A percentile compares a stretch with the other conserved stretches of the same genome.
Conservation (phyloP, 257 asterid species). For the Vinca minor region DNA sequence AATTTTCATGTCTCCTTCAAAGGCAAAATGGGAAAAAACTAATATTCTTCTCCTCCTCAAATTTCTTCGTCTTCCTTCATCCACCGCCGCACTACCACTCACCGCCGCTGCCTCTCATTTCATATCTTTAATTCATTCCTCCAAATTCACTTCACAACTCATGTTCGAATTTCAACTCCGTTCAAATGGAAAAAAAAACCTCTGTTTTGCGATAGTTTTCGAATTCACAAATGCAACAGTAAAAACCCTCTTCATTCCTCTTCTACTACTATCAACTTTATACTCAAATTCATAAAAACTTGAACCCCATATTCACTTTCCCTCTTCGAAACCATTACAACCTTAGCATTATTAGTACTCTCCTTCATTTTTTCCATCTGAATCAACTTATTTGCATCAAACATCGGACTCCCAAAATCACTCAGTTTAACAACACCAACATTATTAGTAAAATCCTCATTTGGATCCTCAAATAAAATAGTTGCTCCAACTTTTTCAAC, state of each 20-base stretch:
- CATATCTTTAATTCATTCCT: no score
- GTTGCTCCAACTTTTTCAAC: constrained; percentile 94
- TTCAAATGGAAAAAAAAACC: no score
- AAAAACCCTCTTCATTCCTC: constrained; percentile 81
- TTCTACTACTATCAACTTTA: constrained; percentile 79
- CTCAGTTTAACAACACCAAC: constrained; percentile 64
- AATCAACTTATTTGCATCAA: constrained; percentile 80
- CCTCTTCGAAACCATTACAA: constrained; percentile 71
- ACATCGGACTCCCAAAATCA: constrained; percentile 80
- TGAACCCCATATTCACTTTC: constrained; percentile 45
- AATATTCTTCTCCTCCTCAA: no score
- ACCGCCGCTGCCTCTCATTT: no score
- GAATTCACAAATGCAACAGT: constrained; percentile 81
- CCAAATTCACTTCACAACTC: no score
- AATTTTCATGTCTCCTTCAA: no score
- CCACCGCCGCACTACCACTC: no score
- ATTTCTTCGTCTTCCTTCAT: no score
- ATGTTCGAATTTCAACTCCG: no score
- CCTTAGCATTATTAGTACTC: constrained; percentile 80
- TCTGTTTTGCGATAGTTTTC: no score
- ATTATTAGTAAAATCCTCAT: constrained; percentile 52
- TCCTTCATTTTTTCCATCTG: constrained; percentile 89
- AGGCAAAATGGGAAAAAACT: no score
- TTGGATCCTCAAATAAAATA: constrained; percentile 59
- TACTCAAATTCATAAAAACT: constrained; percentile 90